These are phyloP conservation scores for Neonectria faginata DNA, from an alignment of 2,329 filamentous ascomycete genomes.

Conservation along the genomic window DNA sequence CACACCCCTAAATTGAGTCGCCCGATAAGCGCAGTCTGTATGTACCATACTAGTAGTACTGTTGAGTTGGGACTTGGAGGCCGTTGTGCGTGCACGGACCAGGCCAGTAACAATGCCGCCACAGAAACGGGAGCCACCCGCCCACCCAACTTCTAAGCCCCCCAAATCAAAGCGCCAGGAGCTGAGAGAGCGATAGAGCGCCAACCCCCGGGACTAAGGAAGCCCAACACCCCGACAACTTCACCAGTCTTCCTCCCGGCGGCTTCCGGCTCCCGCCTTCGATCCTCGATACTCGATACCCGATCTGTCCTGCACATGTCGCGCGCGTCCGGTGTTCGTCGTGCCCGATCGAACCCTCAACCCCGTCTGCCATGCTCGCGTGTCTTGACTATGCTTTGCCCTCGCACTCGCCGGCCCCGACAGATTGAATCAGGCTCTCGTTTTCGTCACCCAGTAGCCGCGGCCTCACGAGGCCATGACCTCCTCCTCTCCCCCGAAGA, in stretches of 20 bases:
- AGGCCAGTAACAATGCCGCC: constrained; percentile 33
- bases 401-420: constrained; percentile 41
- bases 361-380: constrained; percentile 40
- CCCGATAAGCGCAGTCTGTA: constrained; percentile 13
- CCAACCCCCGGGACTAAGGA: constrained; percentile 3
- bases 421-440: constrained; percentile 20
- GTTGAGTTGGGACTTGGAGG: constrained; percentile 23
- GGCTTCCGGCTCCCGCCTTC: neutral
- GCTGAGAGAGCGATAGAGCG: neutral
- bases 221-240: neutral
- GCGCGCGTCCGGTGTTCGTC: constrained; percentile 36
- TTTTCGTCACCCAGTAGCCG: constrained; percentile 24
- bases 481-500: constrained; percentile 44
- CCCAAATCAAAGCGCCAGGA: neutral
- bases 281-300: constrained; percentile 7
- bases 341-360: constrained; percentile 26
- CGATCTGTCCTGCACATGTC: constrained; percentile 17
- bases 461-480: constrained; percentile 41
- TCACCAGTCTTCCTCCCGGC: neutral
- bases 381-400: constrained; percentile 37
- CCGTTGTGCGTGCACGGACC: constrained; percentile 36
- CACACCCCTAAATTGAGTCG: constrained; percentile 5
- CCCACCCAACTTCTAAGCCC: neutral
- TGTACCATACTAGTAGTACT: too few relatives aligned
- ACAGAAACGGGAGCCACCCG: constrained; percentile 18